Conservation (phyloP, 2,329 filamentous ascomycete genomes). For the Scortechinia acanthostroma region DNA sequence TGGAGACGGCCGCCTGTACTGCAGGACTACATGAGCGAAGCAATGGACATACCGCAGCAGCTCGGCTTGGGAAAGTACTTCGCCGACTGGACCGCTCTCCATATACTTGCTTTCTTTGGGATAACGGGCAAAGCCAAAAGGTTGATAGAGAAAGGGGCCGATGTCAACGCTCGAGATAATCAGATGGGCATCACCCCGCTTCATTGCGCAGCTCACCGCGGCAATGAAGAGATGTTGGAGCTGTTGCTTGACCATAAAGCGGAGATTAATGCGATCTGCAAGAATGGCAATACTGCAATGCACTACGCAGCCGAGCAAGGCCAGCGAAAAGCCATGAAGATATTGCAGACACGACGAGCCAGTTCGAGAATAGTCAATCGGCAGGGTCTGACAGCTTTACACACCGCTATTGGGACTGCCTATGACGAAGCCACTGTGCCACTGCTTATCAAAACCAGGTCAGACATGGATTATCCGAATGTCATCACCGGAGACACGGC, state of each 20-base stretch:
- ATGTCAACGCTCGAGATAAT: neutral
- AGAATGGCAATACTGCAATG: neutral
- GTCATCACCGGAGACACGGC: conserved; percentile 13
- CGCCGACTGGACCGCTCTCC: conserved; percentile 16
- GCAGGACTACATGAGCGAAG: conserved; percentile 4
- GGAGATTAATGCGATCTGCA: conserved; percentile 11
- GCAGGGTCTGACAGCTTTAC: conserved; percentile 12
- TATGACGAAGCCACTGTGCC: conserved; percentile 17
- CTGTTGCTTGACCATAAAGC: conserved; percentile 14
- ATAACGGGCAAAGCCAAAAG: conserved; percentile 10
- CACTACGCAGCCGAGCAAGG: conserved; percentile 8
- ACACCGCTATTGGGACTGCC: conserved; percentile 15
- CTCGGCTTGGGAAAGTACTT: conserved; percentile 15
- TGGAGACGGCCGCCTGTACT: conserved; percentile 16
- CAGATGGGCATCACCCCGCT: neutral
- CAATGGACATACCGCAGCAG: conserved; percentile 9
- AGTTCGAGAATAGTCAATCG: conserved; percentile 10
- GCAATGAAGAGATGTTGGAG: neutral
- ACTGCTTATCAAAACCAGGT: conserved; percentile 14
- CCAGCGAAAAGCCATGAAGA: conserved; percentile 14
- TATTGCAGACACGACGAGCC: conserved; percentile 9
- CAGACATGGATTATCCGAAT: conserved; percentile 14
- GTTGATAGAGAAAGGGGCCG: neutral
- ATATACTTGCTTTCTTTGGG: conserved; percentile 17
- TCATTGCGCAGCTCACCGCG: neutral